Conservation (phyloP, 208 protist genomes). For the Acanthamoeba lenticulata region DNA sequence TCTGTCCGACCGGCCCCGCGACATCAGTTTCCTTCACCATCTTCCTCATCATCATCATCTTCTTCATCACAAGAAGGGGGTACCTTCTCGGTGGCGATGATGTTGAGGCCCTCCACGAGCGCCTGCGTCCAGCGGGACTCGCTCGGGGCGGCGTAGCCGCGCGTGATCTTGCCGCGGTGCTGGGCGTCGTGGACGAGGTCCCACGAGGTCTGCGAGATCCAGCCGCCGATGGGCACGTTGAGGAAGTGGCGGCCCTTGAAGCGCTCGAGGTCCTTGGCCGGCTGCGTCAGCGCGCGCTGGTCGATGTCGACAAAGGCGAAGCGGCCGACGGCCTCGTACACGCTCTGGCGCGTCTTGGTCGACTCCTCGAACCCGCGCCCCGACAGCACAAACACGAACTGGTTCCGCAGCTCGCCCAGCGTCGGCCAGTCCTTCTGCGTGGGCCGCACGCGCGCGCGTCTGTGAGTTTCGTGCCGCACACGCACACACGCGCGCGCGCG, state of each 20-base stretch:
- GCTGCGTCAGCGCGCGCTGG: not conserved
- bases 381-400: not conserved
- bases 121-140: not conserved
- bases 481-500: not conserved
- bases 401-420: not conserved
- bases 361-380: not conserved
- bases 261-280: not conserved
- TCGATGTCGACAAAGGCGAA: not conserved
- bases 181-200: not conserved
- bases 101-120: not conserved
- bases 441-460: too few relatives aligned
- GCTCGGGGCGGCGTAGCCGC: not conserved
- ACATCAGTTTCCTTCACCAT: not conserved
- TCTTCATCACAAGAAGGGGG: not conserved
- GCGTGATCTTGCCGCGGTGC: not conserved
- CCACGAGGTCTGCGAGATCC: not conserved
- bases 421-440: not conserved
- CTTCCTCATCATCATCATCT: not conserved
- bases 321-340: not conserved
- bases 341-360: not conserved
- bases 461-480: not conserved
- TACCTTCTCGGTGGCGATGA: slow-evolving; percentile 25
- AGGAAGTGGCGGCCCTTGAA: not conserved
- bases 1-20: not conserved
- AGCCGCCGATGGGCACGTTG: not conserved